phyloP scores from a whole-genome alignment of 202 grass and related monocot genomes.

The Bolboschoenoplectus hybrid region DNA sequence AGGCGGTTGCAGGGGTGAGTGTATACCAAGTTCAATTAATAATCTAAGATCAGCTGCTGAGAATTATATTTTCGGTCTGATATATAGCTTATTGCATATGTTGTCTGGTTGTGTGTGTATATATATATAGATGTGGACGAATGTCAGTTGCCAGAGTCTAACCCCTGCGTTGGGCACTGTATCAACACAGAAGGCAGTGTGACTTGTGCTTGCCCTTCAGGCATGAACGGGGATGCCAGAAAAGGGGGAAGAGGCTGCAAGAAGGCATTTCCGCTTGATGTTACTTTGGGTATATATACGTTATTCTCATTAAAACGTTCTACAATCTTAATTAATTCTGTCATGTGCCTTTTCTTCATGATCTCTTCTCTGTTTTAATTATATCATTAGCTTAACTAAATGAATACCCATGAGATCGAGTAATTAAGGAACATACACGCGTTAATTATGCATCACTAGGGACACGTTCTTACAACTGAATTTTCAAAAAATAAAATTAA shows the following conservation, averaged over 20 bases:
- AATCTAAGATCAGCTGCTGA: not conserved
- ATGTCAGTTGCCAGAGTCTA: slow-evolving; percentile 3
- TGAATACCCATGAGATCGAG: too few species aligned
- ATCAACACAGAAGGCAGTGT: slow-evolving; percentile 35
- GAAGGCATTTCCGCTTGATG: not conserved
- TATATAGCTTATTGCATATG: not conserved
- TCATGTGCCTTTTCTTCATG: too few species aligned
- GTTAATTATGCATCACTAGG: too few species aligned
- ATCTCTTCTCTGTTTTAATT: not conserved
- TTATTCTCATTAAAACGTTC: not conserved
- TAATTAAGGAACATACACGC: too few species aligned
- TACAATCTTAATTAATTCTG: not conserved
- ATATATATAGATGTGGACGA: slow-evolving; percentile 38
- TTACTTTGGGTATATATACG: slow-evolving; percentile 37
- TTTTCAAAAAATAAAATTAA: too few species aligned
- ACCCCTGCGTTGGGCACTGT: slow-evolving; percentile 41
- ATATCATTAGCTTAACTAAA: too few species aligned
- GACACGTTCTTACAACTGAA: too few species aligned
- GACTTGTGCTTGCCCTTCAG: slow-evolving; percentile 39
- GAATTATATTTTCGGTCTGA: not conserved
- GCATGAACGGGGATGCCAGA: slow-evolving; percentile 39
- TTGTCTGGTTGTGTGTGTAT: not conserved
- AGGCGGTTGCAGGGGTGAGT: slow-evolving; percentile 50
- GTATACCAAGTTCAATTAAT: not conserved
- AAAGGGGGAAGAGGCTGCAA: slow-evolving; percentile 32